Evolutionary conservation across 2,329 filamentous ascomycete species (phyloP).

Genomic region (Pestalotiopsis sp.): DNA sequence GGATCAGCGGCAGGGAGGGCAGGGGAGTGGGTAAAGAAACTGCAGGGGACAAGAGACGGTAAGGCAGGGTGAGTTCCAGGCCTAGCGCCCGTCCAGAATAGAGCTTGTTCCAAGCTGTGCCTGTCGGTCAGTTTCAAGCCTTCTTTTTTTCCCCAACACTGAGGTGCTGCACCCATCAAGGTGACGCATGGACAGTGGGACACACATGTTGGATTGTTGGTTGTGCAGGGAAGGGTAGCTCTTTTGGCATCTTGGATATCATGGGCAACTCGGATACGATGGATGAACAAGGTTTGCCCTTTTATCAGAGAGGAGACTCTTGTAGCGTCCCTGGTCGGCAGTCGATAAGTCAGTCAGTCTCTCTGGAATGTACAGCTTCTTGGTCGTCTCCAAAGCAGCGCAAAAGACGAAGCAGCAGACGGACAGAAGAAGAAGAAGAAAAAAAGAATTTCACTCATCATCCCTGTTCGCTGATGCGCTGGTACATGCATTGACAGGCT

Average conservation of each 20-base stretch:
- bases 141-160: not conserved
- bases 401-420: not conserved
- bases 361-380: no score
- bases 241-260: no score
- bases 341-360: no score
- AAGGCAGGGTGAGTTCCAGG: not conserved
- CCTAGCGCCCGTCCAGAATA: conserved; percentile 2
- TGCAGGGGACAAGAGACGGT: not conserved
- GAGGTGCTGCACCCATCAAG: not conserved
- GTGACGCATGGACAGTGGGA: not conserved
- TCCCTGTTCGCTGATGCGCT: not conserved
- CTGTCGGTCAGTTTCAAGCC: conserved; percentile 3
- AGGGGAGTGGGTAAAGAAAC: not conserved
- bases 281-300: no score
- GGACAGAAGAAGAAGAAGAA: not conserved
- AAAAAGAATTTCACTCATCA: not conserved
- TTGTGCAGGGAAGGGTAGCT: no score
- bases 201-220: no score
- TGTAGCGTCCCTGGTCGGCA: no score
- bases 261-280: no score
- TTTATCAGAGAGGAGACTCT: no score
- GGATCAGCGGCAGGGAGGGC: conserved; percentile 8
- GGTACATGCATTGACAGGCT: not conserved
- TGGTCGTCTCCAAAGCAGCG: no score
- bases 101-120: conserved; percentile 8